Conservation (phyloP, 2,329 filamentous ascomycete genomes). For the Pseudopyricularia javanii region DNA sequence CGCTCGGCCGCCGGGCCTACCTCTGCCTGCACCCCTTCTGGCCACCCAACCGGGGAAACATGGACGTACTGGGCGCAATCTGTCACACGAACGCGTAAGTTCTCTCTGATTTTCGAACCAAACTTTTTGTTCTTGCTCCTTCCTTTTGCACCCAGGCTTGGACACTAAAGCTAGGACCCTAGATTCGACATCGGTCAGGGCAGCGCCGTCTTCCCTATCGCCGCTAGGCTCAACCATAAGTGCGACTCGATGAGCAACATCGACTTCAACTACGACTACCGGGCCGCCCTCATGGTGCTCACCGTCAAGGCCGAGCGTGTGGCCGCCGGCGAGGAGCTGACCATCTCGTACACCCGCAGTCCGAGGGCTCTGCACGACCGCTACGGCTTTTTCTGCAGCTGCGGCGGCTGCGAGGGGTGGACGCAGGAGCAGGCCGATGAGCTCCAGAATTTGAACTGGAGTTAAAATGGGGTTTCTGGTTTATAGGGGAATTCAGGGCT, state of each 20-base stretch:
- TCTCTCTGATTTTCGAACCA: background rate
- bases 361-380: conserved; percentile 7
- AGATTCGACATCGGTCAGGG: conserved; percentile 12
- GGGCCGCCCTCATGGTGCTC: conserved; percentile 24
- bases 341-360: conserved; percentile 12
- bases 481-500: background rate
- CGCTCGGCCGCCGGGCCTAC: conserved; percentile 17
- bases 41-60: conserved; percentile 6
- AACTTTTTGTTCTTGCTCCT: background rate
- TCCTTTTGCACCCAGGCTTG: too few species aligned
- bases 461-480: background rate
- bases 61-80: conserved; percentile 20
- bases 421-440: conserved; percentile 2
- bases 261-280: conserved; percentile 26
- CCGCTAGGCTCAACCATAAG: conserved; percentile 46
- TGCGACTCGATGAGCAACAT: conserved; percentile 31
- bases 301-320: conserved; percentile 13
- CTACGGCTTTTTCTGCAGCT: conserved; percentile 11
- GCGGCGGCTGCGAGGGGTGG: conserved; percentile 8
- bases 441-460: conserved; percentile 3
- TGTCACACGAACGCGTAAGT: conserved; percentile 35
- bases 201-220: conserved; percentile 33
- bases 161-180: too few species aligned
- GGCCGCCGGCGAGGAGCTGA: conserved; percentile 9
- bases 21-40: conserved; percentile 20